Evolutionary conservation across 2,329 filamentous ascomycete species (phyloP).

Genomic region (Colletotrichum sp.): DNA sequence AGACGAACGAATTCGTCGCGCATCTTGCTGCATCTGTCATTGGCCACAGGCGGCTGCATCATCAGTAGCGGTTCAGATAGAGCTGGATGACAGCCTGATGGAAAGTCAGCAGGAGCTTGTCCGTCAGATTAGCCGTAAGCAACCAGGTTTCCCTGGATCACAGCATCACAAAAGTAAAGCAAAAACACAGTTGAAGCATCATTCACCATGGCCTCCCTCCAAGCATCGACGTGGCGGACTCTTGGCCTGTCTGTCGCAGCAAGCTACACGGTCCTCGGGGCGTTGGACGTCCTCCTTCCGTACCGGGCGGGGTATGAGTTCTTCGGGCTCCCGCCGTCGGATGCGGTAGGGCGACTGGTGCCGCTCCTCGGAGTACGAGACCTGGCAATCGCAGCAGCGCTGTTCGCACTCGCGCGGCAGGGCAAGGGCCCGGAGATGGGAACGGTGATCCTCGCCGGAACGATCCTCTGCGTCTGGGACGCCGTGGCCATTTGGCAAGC

Average conservation of each 20-base stretch:
- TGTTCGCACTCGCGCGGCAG: constrained; percentile 16
- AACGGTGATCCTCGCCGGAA: constrained; percentile 23
- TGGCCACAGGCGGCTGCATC: neutral
- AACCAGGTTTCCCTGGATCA: neutral
- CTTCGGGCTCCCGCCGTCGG: neutral
- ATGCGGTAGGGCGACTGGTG: constrained; percentile 8
- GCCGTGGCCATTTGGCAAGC: constrained; percentile 2
- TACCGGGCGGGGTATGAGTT: neutral
- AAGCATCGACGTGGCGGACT: constrained; percentile 14
- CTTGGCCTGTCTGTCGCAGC: constrained; percentile 13
- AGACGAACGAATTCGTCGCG: neutral
- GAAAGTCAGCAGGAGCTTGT: neutral
- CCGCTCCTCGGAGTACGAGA: constrained; percentile 24
- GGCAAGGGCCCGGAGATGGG: constrained; percentile 20
- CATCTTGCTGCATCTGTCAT: neutral
- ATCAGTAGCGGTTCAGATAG: neutral
- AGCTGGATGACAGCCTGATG: neutral
- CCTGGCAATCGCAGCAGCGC: constrained; percentile 20
- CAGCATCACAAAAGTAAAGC: neutral
- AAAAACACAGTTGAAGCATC: neutral
- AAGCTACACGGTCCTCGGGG: constrained; percentile 9
- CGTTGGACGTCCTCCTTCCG: neutral
- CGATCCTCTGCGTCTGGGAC: constrained; percentile 21
- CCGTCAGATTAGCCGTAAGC: neutral
- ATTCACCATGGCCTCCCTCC: constrained; percentile 28